Percentiles rank a stretch among this genome's conserved stretches.
These are phyloP conservation scores for Penicillium hordei DNA, from an alignment of 2,329 filamentous ascomycete genomes.

Conservation along the genomic window DNA sequence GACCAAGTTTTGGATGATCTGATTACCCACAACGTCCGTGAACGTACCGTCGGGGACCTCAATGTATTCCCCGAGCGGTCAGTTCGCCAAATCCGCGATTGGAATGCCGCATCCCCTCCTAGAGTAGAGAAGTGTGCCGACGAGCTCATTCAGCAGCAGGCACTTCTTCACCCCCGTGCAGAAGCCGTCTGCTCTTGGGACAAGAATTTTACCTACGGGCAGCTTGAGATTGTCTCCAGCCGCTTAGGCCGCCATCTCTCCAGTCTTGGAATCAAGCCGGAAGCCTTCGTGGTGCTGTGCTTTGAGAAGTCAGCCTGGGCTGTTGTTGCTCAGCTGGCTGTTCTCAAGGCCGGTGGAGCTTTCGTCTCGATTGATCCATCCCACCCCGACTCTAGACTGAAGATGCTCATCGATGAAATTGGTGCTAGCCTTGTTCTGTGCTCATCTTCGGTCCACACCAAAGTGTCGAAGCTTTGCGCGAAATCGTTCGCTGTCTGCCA, in stretches of 20 bases:
- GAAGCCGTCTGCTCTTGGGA: slow-evolving; percentile 39
- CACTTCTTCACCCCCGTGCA: slow-evolving; percentile 21
- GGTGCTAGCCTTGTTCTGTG: slow-evolving; percentile 36
- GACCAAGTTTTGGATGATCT: slow-evolving; percentile 34
- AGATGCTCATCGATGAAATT: slow-evolving; percentile 38
- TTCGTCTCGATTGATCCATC: slow-evolving; percentile 45
- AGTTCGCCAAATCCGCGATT: slow-evolving; percentile 32
- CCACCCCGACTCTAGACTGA: slow-evolving; percentile 40
- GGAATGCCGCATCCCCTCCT: slow-evolving; percentile 35
- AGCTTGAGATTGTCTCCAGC: slow-evolving; percentile 41
- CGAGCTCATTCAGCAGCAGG: slow-evolving; percentile 39
- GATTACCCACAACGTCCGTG: slow-evolving; percentile 12
- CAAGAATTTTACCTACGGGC: slow-evolving; percentile 38
- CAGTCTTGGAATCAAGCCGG: slow-evolving; percentile 40
- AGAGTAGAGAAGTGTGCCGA: slow-evolving; percentile 37
- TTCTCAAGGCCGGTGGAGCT: slow-evolving; percentile 45
- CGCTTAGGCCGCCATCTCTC: slow-evolving; percentile 39
- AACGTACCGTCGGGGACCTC: slow-evolving; percentile 28
- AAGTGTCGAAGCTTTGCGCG: slow-evolving; percentile 31
- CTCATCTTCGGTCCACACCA: slow-evolving; percentile 32
- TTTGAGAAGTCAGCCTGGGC: slow-evolving; percentile 49
- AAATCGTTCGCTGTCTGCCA: slow-evolving; percentile 32
- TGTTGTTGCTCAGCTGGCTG: slow-evolving; percentile 42
- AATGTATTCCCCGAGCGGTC: slow-evolving; percentile 35
- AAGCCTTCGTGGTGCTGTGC: slow-evolving; percentile 41